Base-by-base conservation (phyloP, 2,329 filamentous ascomycete genomes). In the Decorospora gaudefroyi region DNA sequence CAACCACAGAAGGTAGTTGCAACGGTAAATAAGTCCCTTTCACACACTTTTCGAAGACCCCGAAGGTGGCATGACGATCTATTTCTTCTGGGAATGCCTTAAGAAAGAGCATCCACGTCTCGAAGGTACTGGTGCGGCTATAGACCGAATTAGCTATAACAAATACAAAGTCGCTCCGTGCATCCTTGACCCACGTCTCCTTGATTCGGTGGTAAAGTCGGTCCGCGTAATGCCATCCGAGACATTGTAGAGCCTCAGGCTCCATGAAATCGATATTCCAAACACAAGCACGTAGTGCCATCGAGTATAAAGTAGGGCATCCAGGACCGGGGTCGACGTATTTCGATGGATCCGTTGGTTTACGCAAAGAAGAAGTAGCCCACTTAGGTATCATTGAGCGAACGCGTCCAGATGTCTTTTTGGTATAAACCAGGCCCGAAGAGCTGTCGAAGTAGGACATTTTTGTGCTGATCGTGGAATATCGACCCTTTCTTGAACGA, bases 381-480 rank as follows among this genome's bases (percentile, higher is more conserved):
- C 59, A 62, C 23, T 22, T 43, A 9, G 50, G 40, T 16, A 55
- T 31, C 57, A 60, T 62, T 12, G 59, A 58, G 10, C 27, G 33
- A 11, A 54, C 52, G 9, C 30, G 29, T 6, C 32, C 19, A 22
- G 45, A 44, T 3, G 36, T 49, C 3, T 26, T 48, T 32, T 62
- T 54, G 8, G 36, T 48, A 31, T 52, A 62, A 25, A 61, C 52
- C 10, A 55, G 54, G 6, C 59, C 57, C 4, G 50, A 48, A 6
- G 42, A 41, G 6, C 23, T 21, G n/a, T 46, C 31, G 27, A 42
- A 50, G 9, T 32, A 17, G 22, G 40, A 19, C 49, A 53, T 53
- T 21, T 19, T 30, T 22, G 12, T 22, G 16, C 6, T 42, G 29
- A 17, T 21, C 26, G 19, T 22, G 13, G 21, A 22, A 36, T 25